phyloP scores from a whole-genome alignment of 345 rosid genomes.

The Arabis hirsuta region DNA sequence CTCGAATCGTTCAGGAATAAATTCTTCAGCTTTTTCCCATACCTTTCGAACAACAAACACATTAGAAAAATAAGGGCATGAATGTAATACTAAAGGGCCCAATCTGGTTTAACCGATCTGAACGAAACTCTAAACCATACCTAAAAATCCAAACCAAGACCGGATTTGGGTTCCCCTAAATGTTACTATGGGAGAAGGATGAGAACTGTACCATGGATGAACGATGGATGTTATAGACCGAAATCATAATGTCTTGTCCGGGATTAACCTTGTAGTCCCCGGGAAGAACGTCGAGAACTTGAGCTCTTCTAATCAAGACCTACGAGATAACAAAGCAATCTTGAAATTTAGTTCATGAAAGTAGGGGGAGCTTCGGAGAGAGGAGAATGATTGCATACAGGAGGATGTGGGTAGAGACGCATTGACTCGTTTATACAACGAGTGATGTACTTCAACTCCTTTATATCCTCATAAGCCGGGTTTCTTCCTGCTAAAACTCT shows the following conservation, averaged over 20 bases:
- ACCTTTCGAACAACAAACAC: conserved; percentile 55
- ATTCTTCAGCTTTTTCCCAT: conserved; percentile 94
- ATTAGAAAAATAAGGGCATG: neutral
- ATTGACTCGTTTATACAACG: conserved; percentile 90
- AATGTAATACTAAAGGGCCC: too few relatives aligned
- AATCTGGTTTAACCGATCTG: too few relatives aligned
- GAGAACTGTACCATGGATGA: conserved; percentile 65
- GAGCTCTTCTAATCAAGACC: conserved; percentile 94
- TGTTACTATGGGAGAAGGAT: neutral
- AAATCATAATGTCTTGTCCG: conserved; percentile 97
- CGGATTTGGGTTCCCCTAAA: neutral
- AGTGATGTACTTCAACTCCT: conserved; percentile 76
- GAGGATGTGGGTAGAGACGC: conserved; percentile 98
- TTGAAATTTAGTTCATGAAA: conserved; percentile 8
- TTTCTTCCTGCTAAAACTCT: conserved; percentile 73
- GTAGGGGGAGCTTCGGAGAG: too few relatives aligned
- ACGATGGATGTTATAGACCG: conserved; percentile 92
- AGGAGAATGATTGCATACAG: conserved; percentile 59
- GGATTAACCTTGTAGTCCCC: conserved; percentile 85
- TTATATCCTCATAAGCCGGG: conserved; percentile 76
- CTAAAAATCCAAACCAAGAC: too few relatives aligned
- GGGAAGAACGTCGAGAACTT: conserved; percentile 82
- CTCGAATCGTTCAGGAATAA: conserved; percentile 83
- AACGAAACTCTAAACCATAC: too few relatives aligned
- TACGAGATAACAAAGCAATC: conserved; percentile 34